Percentiles rank a stretch among this genome's conserved stretches.
Evolutionary conservation across 805 yeast species (phyloP).

Genomic region (Starmerella asiatica): DNA sequence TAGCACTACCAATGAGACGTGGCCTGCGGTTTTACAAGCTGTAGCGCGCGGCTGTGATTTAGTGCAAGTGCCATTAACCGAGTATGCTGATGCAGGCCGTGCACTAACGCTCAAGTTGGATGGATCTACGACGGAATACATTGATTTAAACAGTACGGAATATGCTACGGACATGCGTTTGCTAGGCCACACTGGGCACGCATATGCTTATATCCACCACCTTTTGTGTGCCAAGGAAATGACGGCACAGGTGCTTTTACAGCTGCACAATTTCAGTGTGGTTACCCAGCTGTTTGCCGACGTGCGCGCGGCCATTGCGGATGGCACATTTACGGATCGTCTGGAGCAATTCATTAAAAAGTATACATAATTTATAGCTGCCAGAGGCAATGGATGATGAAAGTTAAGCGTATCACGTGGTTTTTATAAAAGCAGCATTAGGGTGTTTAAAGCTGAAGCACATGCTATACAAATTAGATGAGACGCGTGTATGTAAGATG

Average conservation of each 20-base stretch:
- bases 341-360: background rate
- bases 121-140: constrained; percentile 16
- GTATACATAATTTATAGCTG: background rate
- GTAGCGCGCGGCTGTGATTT: constrained; percentile 28
- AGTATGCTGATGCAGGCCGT: constrained; percentile 28
- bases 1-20: constrained; percentile 16
- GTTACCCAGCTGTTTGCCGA: constrained; percentile 24
- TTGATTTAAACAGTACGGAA: constrained; percentile 25
- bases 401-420: too few relatives aligned
- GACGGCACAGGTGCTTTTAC: constrained; percentile 33
- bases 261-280: constrained; percentile 28
- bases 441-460: too few relatives aligned
- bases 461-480: too few relatives aligned
- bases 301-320: constrained; percentile 23
- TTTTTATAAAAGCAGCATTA: too few relatives aligned
- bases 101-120: constrained; percentile 27
- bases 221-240: constrained; percentile 31
- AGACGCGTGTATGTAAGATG: too few relatives aligned
- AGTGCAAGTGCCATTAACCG: constrained; percentile 24
- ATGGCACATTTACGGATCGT: constrained; percentile 24
- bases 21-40: constrained; percentile 17
- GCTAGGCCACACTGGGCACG: constrained; percentile 22
- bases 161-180: constrained; percentile 25
- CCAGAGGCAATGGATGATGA: background rate
- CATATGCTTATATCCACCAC: constrained; percentile 33